Conservation (phyloP, 2,329 filamentous ascomycete genomes). For the Fusarium bulbicola region DNA sequence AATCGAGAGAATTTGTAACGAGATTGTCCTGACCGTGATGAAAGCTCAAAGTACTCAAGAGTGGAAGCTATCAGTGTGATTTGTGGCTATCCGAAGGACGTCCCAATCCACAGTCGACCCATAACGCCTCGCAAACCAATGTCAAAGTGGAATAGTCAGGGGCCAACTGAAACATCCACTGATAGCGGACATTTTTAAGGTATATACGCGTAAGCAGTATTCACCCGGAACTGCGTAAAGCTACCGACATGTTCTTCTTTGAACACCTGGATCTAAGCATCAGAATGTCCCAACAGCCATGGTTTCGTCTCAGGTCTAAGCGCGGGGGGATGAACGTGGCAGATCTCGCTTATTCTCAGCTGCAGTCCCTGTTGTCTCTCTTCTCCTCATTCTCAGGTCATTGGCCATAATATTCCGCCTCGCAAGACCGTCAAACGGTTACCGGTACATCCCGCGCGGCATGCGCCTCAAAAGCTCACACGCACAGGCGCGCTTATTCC, state of each 20-base stretch:
- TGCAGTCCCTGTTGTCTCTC: conserved; percentile 3
- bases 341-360: conserved; percentile 18
- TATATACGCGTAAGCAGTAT: not conserved
- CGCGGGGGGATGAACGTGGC: conserved; percentile 1
- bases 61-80: not conserved
- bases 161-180: not conserved
- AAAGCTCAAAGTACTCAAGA: not conserved
- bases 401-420: conserved; percentile 9
- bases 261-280: not conserved
- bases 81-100: not conserved
- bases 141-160: conserved; percentile 8
- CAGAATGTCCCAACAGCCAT: not conserved
- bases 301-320: conserved; percentile 22
- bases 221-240: not conserved
- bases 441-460: conserved; percentile 14
- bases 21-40: not conserved
- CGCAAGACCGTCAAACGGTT: not conserved
- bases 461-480: conserved; percentile 2
- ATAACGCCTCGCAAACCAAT: not conserved
- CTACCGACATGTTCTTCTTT: not conserved
- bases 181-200: not conserved
- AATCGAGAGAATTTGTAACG: not conserved
- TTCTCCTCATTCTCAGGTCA: not conserved
- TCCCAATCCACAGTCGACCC: not conserved
- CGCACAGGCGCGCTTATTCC: conserved; percentile 23